Percentiles rank a stretch among this genome's conserved stretches.
Conservation (phyloP, 108 stramenopile genomes). For the Fistulifera solaris region DNA sequence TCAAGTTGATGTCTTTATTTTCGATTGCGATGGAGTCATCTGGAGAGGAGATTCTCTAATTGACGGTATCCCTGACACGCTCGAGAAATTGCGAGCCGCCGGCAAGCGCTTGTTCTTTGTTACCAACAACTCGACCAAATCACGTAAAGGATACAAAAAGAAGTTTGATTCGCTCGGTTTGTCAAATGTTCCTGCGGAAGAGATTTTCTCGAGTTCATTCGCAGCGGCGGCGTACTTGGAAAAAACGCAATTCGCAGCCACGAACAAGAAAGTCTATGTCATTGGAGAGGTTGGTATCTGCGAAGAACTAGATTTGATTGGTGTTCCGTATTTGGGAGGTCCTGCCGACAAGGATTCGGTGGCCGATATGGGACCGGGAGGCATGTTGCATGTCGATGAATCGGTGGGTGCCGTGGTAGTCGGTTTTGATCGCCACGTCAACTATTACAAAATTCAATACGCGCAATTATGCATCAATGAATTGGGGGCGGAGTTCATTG, state of each 20-base stretch:
- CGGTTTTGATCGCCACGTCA: slow-evolving; percentile 92
- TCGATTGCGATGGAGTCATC: slow-evolving; percentile 99
- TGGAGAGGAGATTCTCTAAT: slow-evolving; percentile 90
- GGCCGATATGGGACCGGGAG: slow-evolving; percentile 88
- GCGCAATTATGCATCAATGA: slow-evolving; percentile 97
- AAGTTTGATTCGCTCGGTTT: slow-evolving; percentile 91
- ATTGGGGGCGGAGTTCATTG: slow-evolving; percentile 91
- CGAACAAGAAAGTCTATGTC: slow-evolving; percentile 95
- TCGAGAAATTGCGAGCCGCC: slow-evolving; percentile 67
- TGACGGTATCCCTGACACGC: slow-evolving; percentile 86
- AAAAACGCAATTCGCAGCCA: slow-evolving; percentile 89
- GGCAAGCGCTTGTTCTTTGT: slow-evolving; percentile 97
- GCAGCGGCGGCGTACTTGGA: slow-evolving; percentile 97
- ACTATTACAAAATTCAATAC: slow-evolving; percentile 99
- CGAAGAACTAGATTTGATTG: slow-evolving; percentile 93
- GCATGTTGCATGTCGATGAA: slow-evolving; percentile 70
- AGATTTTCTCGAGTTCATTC: slow-evolving; percentile 91
- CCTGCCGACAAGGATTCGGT: slow-evolving; percentile 77
- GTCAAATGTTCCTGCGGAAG: slow-evolving; percentile 73
- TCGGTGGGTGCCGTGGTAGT: slow-evolving; percentile 75
- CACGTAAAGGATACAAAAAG: slow-evolving; percentile 85
- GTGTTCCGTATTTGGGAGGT: slow-evolving; percentile 91
- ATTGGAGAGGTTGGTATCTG: slow-evolving; percentile 94
- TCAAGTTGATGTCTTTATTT: slow-evolving; percentile 92
- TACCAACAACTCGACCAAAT: slow-evolving; percentile 97